Conservation (phyloP, 1,284 basidiomycete species). For the Austropuccinia psidii region DNA sequence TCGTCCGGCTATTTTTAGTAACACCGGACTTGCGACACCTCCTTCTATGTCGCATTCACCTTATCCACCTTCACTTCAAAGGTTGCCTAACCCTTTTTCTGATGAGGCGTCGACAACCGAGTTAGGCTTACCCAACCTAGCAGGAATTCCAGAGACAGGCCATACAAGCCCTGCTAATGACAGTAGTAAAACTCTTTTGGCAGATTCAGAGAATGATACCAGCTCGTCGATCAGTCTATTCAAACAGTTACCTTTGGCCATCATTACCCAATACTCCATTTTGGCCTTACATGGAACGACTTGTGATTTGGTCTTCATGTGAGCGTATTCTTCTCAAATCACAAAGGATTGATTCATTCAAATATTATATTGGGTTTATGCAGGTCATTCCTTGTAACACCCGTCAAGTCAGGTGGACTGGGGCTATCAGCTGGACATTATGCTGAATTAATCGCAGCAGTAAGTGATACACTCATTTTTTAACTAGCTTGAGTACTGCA, state of each 20-base stretch:
- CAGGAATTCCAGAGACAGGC: neutral
- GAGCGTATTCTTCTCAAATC: neutral
- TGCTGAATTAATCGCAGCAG: constrained; percentile 47
- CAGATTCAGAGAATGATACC: constrained; percentile 2
- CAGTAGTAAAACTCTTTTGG: constrained; percentile 24
- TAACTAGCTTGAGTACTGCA: neutral
- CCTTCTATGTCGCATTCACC: constrained; percentile 37
- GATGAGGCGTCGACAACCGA: constrained; percentile 16
- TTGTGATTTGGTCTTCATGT: constrained; percentile 48
- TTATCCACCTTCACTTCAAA: neutral
- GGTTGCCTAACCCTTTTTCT: constrained; percentile 19
- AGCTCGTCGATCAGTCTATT: constrained; percentile 13
- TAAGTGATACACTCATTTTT: constrained; percentile 39
- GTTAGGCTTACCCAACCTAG: constrained; percentile 35
- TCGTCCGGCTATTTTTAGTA: constrained; percentile 67
- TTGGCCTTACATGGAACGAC: constrained; percentile 46
- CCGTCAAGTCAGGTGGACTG: constrained; percentile 44
- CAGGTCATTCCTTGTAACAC: constrained; percentile 46
- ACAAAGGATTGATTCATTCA: neutral
- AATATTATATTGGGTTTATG: neutral
- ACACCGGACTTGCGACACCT: constrained; percentile 66
- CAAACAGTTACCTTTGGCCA: constrained; percentile 42
- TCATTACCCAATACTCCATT: constrained; percentile 46
- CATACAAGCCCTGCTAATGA: constrained; percentile 41
- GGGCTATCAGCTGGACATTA: constrained; percentile 47